Conservation (phyloP, 2,329 filamentous ascomycete species). For the Aspergillus intermedius region DNA sequence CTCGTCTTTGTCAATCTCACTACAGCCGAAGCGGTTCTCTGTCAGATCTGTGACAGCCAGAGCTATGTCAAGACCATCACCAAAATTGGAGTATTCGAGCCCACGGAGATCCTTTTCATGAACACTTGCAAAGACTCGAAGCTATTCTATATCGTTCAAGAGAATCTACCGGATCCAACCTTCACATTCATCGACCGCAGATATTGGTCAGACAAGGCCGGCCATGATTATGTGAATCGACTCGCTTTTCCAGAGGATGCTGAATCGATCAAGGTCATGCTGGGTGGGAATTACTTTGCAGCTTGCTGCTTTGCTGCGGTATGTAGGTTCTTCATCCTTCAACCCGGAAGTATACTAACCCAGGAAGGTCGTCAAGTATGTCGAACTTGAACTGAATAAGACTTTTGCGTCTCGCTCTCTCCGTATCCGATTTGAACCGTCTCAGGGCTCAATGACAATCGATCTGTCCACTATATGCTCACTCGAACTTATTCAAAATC, state of each 20-base stretch:
- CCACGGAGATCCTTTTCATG: slow-evolving; percentile 72
- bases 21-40: slow-evolving; percentile 75
- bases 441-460: slow-evolving; percentile 92
- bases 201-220: slow-evolving; percentile 74
- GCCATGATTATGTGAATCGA: slow-evolving; percentile 69
- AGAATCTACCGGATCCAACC: slow-evolving; percentile 58
- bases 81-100: slow-evolving; percentile 74
- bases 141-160: slow-evolving; percentile 65
- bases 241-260: slow-evolving; percentile 76
- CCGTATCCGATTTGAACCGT: slow-evolving; percentile 77
- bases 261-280: slow-evolving; percentile 70
- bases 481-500: slow-evolving; percentile 83
- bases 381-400: slow-evolving; percentile 62
- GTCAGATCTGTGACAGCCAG: slow-evolving; percentile 87
- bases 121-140: slow-evolving; percentile 68
- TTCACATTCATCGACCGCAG: slow-evolving; percentile 64
- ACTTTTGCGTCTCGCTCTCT: slow-evolving; percentile 73
- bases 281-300: slow-evolving; percentile 79
- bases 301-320: slow-evolving; percentile 82
- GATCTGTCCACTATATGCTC: slow-evolving; percentile 81
- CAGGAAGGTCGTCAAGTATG: slow-evolving; percentile 67
- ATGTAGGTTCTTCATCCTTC: slow-evolving; percentile 25
- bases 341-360: slow-evolving; percentile 9
- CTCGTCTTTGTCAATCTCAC: slow-evolving; percentile 82
- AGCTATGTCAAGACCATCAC: slow-evolving; percentile 84